Evolutionary conservation across 2,329 filamentous ascomycete genomes (phyloP), one percentile per base, ranked within the genome.

Genomic region (Alternaria brassicae): DNA sequence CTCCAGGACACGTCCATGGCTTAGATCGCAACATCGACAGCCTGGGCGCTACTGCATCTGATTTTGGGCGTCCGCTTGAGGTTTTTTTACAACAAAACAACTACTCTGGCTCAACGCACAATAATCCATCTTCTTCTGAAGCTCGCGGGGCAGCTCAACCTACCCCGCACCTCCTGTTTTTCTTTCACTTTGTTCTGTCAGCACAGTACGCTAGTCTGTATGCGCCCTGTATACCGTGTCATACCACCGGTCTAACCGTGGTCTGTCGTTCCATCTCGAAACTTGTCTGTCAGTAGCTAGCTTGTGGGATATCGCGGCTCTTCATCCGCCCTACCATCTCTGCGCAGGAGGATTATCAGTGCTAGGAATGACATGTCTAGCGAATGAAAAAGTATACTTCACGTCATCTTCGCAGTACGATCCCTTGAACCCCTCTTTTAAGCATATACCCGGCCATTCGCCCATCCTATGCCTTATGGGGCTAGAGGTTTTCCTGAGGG

Each of bases 71-170:
- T 83, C 81, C 86, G 87, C 87, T 84, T 86, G 86, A 87, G 85
- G 89, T 86, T 85, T 84, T 91, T 91, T 91, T 89, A 84, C 88
- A 91, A 92, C 89, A 86, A 91, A 91, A 91, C 90, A 75, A 68
- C 73, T 69, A 88, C 85, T 81, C 83, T 88, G 86, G 86, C 87
- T 91, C 89, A 91, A 91, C 88, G 86, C 86, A 87, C 86, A 86
- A 86, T 88, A 85, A 84, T 84, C 83, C 56, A 78, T 81, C 67
- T 74, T 70, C 65, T 55, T 39, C 47, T 60, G 72, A 72, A 66
- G 70, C 68, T 78, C 72, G 82, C 81, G 82, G 81, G 81, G 83
- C 83, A 87, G 81, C 68, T 90, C 87, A 90, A 90, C 88, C 83
- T 88, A 85, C 83, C 74, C 74, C 64, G 68, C 73, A 63, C 65